Evolutionary conservation across 208 protist species (phyloP).

Genomic region (Willaertia magna): DNA sequence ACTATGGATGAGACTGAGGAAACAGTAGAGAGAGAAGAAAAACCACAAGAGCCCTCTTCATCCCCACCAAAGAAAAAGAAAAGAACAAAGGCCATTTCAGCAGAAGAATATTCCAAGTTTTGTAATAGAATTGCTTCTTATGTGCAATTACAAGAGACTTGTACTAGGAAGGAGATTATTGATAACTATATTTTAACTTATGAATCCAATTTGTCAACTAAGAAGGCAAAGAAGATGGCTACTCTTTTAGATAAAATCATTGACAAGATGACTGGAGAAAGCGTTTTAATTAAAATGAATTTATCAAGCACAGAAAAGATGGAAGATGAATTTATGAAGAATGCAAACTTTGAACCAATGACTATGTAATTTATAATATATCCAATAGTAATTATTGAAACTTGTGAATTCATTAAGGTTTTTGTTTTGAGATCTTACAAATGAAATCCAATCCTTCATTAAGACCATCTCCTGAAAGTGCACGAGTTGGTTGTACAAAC

Average conservation of each 20-base stretch:
- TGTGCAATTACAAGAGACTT: not conserved
- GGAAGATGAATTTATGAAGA: not conserved
- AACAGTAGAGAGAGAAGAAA: too few relatives aligned
- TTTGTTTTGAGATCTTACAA: too few relatives aligned
- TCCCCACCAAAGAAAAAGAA: not conserved
- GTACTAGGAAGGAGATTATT: not conserved
- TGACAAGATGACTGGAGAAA: not conserved
- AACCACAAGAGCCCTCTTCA: too few relatives aligned
- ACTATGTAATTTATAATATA: not conserved
- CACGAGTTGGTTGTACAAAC: constrained; percentile 8
- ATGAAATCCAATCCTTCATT: not conserved
- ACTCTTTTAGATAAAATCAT: not conserved
- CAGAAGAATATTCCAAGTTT: not conserved
- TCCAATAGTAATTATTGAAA: too few relatives aligned
- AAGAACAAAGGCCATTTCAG: not conserved
- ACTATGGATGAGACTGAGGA: too few relatives aligned
- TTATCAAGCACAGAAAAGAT: not conserved
- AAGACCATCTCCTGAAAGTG: constrained; percentile 14
- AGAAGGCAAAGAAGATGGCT: not conserved
- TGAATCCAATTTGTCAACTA: not conserved
- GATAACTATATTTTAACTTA: not conserved
- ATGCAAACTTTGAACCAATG: not conserved
- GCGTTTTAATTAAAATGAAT: not conserved
- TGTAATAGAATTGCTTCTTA: not conserved
- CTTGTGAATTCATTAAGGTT: too few relatives aligned